These are phyloP conservation scores for Trametes maxima DNA, from an alignment of 768 basidiomycete genomes.

Conservation along the genomic window DNA sequence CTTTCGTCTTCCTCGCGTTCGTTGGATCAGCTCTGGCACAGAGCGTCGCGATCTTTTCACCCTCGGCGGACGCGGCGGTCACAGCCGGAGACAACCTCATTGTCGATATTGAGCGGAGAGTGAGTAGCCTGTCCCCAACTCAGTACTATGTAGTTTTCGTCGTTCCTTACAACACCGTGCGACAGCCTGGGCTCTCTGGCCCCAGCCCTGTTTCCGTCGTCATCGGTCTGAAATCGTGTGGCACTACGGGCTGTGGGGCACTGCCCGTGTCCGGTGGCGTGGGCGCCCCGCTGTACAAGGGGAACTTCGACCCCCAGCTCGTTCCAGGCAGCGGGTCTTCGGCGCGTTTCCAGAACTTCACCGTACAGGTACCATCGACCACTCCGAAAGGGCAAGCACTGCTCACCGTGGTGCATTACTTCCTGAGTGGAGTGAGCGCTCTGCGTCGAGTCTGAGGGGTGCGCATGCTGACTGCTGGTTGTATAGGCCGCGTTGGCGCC, in stretches of 20 bases:
- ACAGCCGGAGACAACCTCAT: neutral
- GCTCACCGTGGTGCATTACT: constrained; percentile 24
- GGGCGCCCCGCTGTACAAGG: neutral
- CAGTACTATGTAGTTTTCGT: no score
- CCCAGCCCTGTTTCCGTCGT: neutral
- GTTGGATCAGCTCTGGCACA: constrained; percentile 8
- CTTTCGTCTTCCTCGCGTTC: constrained; percentile 5
- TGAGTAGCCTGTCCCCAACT: neutral
- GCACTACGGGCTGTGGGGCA: neutral
- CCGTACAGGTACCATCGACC: constrained; percentile 25
- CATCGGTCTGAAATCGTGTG: constrained; percentile 3
- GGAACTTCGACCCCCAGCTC: neutral
- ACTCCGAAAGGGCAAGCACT: constrained; percentile 14
- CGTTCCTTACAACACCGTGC: no score
- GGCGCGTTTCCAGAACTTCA: constrained; percentile 28
- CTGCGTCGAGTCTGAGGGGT: neutral
- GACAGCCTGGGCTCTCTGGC: neutral
- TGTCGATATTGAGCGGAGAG: neutral
- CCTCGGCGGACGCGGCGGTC: neutral
- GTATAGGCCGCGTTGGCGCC: neutral
- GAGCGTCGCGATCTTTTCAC: constrained; percentile 1
- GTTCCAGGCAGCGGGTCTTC: neutral
- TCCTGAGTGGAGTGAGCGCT: constrained; percentile 23
- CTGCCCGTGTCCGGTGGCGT: neutral
- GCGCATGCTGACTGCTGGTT: neutral